Base-by-base conservation (phyloP, 176 grass and related monocot genomes). In the Aechmea fasciata region DNA sequence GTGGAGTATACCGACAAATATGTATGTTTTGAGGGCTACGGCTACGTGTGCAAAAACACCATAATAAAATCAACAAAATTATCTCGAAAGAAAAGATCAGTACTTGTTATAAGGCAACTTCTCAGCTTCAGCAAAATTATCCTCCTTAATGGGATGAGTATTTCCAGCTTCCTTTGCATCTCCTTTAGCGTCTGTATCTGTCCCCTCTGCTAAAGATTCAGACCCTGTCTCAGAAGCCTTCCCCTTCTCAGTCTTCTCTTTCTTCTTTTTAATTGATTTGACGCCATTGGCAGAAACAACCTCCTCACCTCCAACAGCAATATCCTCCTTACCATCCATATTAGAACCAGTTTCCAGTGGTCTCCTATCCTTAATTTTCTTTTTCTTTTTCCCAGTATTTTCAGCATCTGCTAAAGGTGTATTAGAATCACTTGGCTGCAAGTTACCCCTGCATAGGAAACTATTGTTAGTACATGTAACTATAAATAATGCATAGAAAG, bases 231-330 rank as follows among this genome's bases (percentile, higher is more conserved):
- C 78, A 64, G 66, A 75, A 83, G 77, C 52, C 55, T 68, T 82
- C 52, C 11, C 53, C 10, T 80, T 86, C 49, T 81, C 80, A 63
- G 52, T 59, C 52, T 69, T 77, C 33, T 63, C 66, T 69, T 65
- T 85, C 75, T 82, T 85, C 73, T 72, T 80, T 76, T 81, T 90
- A 70, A 85, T 90, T 62, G 51, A 67, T 67, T 81, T 90, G 52
- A 49, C 52, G 59, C 67, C 76, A 77, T 51, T 64, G 67, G 47
- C 75, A 11, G 65, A 25, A 19, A 77, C 22, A 71, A 71, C 29
- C 13, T 71, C 51, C 50, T 71, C 13, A 50, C 47, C 47, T 51
- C 51, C 48, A 69, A 10, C 52, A 72, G 29, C 14, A 11, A 19
- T 7, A 52, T 83, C 86, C 50, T 72, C 65, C 66, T 81, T 67